Conservation (phyloP, 257 asterid species). For the Rubia yunnanensis region DNA sequence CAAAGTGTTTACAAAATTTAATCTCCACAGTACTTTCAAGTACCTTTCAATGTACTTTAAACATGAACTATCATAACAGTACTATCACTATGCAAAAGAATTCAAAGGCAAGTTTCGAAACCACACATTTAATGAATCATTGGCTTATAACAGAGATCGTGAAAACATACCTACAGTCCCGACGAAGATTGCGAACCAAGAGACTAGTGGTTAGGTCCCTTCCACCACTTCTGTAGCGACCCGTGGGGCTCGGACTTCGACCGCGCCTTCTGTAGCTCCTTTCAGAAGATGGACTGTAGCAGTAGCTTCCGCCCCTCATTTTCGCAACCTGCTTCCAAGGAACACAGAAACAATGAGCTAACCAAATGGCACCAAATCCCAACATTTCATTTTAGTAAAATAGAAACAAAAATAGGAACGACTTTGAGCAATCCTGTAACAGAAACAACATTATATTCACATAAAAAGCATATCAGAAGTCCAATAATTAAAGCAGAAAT, state of each 20-base stretch:
- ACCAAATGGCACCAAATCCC: background rate
- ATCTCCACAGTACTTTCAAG: background rate
- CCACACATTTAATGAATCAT: background rate
- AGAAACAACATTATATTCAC: too few relatives aligned
- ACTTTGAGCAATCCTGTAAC: background rate
- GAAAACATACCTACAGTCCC: conserved; percentile 49
- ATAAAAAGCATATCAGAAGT: background rate
- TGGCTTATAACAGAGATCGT: background rate
- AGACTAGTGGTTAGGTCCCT: conserved; percentile 66
- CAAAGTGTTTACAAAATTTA: too few relatives aligned
- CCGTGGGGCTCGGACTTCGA: conserved; percentile 52
- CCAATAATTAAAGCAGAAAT: background rate
- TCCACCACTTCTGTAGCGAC: conserved; percentile 30
- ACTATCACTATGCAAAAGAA: too few relatives aligned
- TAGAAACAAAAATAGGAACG: background rate
- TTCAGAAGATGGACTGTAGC: conserved; percentile 57
- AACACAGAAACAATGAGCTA: background rate
- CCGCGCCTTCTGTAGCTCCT: conserved; percentile 44
- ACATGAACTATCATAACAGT: background rate
- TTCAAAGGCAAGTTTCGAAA: too few relatives aligned
- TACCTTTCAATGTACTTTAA: too few relatives aligned
- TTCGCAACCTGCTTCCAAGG: conserved; percentile 13
- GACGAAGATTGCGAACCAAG: conserved; percentile 68
- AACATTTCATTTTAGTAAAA: background rate
- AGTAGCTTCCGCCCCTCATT: conserved; percentile 58